Base-by-base conservation (phyloP, 2,329 filamentous ascomycete species). In the Fusarium drepaniforme region DNA sequence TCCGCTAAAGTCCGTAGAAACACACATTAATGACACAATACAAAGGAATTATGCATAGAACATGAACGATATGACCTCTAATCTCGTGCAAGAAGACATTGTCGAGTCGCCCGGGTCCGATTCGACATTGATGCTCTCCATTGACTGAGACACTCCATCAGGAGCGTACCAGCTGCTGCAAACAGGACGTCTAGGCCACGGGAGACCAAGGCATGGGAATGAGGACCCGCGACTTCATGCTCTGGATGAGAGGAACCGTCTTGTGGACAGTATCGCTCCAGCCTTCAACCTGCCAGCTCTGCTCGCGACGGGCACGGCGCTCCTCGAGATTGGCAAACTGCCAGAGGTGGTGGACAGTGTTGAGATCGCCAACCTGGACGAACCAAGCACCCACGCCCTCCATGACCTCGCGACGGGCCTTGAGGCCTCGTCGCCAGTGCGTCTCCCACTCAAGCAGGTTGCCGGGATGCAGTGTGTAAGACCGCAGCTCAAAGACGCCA, bases 311-410 rank as follows among this genome's bases (percentile, higher is more conserved):
- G 40, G 94, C 86, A 84, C 97, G 97, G 75, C 97, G 92, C 86
- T 98, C 97, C 84, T 98, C 96, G 71, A 99, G 85, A 83, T 99
- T 94, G 77, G 96, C 96, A 87, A 98, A 99, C 82, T 99, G 97
- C 97, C 97, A 99, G 25, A 99, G 89, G 83, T 98, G 96, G 84
- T 99, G 96, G 38, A 99, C 97, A 0, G 95, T 98, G 86, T 99
- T 99, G 74, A 99, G 88, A 64, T 98, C 96, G 71, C 97, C 97
- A 80, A 99, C 96, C 86, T 99, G 97, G 46, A 98, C 96, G 80
- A 99, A 99, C 97, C 97, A 99, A 8, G 97, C 97, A 37, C 96
- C 96, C 1, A 98, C 96, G 16, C 97, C 97, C 84, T 99, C 97
- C 97, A 99, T 99, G 66, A 98, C 96, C 85, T 98, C 95, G 60